Base-by-base conservation (phyloP, 148 eudicot genomes). In the Amaranthus hypochondriacus region DNA sequence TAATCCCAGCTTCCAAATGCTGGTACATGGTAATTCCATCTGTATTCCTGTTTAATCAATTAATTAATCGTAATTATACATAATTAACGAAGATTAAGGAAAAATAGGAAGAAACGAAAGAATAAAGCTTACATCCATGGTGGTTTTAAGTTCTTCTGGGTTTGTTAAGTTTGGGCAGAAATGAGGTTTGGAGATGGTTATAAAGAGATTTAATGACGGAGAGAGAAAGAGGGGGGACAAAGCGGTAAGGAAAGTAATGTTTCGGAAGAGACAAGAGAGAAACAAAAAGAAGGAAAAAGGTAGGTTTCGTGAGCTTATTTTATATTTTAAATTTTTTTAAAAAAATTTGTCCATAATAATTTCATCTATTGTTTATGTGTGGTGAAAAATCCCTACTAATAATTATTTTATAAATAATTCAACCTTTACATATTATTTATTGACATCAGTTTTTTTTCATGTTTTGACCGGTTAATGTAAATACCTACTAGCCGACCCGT, bases 1-100 rank as follows among this genome's bases (percentile, higher is more conserved):
- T 84, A 87, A 61, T 91, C 93, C 98, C 96, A 93, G 78, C 95
- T 88, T 47, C 98, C 98, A 76, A 93, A 93, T 13, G 92, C 87
- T 4, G 97, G 97, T 10, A 93, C 94, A 49, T 90, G 94, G 65
- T 79, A 73, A 74, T 77, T 79, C 69, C 89, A 82, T 79, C 85
- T 77, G 7, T 14, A 62, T 52, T 50, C 82, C 82, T 74, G 82
- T 44, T 4, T 42, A 6, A 46, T 62, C 49, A 39, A 11, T 28
- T 7, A 51, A 49, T 51, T 13, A 57, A 7, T 44, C 5, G 6
- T 8, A 42, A n/a, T 4, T 43, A 47, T 52, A 5, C 52, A 48
- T 63, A 56, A 11, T 66, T 60, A 50, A 48, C 42, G 52, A 9
- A 4, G 54, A 52, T 14, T 48, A 50, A n/a, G 6, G 4, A n/a